Base-by-base conservation (phyloP, 2,329 filamentous ascomycete species). In the Fusarium circinatum region DNA sequence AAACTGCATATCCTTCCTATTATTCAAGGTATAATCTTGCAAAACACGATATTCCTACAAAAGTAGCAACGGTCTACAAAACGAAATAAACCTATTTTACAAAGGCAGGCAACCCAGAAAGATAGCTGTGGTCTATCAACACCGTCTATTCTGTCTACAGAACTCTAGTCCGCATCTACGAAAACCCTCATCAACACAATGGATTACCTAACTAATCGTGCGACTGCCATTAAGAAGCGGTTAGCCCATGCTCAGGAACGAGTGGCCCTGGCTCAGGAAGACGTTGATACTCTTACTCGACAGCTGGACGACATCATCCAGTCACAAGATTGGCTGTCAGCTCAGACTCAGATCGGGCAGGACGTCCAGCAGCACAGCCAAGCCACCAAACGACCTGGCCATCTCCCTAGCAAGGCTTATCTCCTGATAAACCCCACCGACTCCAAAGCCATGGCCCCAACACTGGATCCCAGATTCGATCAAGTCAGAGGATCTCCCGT, bases 371-470 rank as follows among this genome's bases (percentile, higher is more conserved):
- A 32, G 7, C 10, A 26, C 32, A 11, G 1, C 6, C n/a, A 20
- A 36, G n/a, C 12, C 6, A 17, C 4, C 20, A n/a, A 34, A 24
- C 32, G 24, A 3, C 17, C n/a, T 11, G 12, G 15, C n/a, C 17
- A 9, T 26, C 12, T 10, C 13, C 49, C 17, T 0, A 52, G n/a
- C n/a, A 52, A 52, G 32, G n/a, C 32, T 3, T 15, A 20, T 52
- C 12, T 36, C 9, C 8, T 52, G 12, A 26, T 22, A 4, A 17
- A 51, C 22, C 30, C 48, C 4, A 51, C 2, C 0, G 48, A 34
- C 8, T n/a, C 12, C 0, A 3, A n/a, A 10, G 22, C 6, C 5
- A 20, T 24, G 3, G 8, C 3, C 8, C 2, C 30, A 1, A 8
- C 4, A 8, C 18, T 52, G 1, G 49, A 52, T 5, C 9, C 13